These are phyloP conservation scores for Termitomyces sp. DNA, from an alignment of 768 basidiomycete genomes.

Conservation along the genomic window DNA sequence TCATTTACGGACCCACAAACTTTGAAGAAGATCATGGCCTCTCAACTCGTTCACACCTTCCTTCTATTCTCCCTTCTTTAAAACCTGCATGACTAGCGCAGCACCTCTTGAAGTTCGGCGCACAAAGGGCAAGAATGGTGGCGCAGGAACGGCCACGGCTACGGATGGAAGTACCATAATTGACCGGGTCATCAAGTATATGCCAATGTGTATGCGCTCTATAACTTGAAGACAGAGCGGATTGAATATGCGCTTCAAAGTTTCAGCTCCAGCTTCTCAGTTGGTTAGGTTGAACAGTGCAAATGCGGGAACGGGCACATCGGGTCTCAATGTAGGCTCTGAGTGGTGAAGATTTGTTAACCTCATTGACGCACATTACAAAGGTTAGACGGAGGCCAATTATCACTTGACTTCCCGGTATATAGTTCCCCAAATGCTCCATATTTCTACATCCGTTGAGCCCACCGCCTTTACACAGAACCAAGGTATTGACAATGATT, in stretches of 20 bases:
- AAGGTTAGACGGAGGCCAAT: not conserved
- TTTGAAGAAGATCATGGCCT: not conserved
- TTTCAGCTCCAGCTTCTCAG: not conserved
- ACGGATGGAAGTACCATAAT: not conserved
- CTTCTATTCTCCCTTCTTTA: not conserved
- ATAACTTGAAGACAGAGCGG: not conserved
- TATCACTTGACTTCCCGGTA: too few species aligned
- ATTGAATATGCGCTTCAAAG: not conserved
- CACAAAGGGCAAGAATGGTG: not conserved
- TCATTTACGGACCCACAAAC: not conserved
- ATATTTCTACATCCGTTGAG: too few species aligned
- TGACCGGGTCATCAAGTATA: not conserved
- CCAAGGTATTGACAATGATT: conserved; percentile 17
- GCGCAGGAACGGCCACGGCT: too few species aligned
- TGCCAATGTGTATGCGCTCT: not conserved
- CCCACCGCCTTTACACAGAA: not conserved
- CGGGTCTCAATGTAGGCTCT: not conserved
- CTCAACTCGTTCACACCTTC: not conserved
- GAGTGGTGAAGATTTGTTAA: not conserved
- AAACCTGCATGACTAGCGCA: too few species aligned
- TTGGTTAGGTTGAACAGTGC: not conserved
- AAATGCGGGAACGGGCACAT: not conserved
- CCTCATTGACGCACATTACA: not conserved
- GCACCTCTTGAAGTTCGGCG: not conserved
- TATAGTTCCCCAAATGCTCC: too few species aligned